Evolutionary conservation across 306 rosid species (phyloP).

Genomic region (Begonia masoniana): DNA sequence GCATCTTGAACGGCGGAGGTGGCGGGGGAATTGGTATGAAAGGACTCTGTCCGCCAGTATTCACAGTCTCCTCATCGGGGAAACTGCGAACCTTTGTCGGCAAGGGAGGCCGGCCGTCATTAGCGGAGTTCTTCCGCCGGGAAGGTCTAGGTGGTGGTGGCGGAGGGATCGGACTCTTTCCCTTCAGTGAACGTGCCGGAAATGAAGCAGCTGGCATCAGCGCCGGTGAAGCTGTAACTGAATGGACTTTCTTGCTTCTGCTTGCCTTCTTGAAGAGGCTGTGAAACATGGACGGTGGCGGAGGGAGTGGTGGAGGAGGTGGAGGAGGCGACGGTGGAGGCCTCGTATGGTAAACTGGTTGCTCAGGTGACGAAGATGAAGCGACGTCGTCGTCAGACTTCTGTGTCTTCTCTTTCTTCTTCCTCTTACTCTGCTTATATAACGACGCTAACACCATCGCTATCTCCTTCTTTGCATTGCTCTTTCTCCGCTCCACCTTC

Average conservation of each 20-base stretch:
- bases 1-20: conserved; percentile 40
- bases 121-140: conserved; percentile 3
- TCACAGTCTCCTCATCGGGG: conserved; percentile 6
- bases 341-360: conserved; percentile 5
- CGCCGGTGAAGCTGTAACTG: conserved; percentile 26
- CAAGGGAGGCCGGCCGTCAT: conserved; percentile 39
- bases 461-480: conserved; percentile 34
- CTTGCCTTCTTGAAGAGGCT: conserved; percentile 48
- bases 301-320: conserved; percentile 60
- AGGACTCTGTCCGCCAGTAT: conserved; percentile 38
- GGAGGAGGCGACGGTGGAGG: conserved; percentile 38
- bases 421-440: conserved; percentile 44
- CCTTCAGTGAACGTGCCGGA: conserved; percentile 24
- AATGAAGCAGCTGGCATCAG: conserved; percentile 23
- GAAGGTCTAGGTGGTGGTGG: background rate
- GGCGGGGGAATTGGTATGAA: conserved; percentile 39
- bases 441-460: conserved; percentile 55
- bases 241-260: conserved; percentile 54
- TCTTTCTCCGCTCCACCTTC: conserved; percentile 22
- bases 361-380: conserved; percentile 12
- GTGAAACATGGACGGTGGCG: conserved; percentile 52
- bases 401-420: conserved; percentile 30
- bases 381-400: conserved; percentile 9
- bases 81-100: conserved; percentile 23
- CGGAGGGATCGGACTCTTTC: conserved; percentile 18